phyloP scores from a whole-genome alignment of 805 yeast species.

The Komagataella ulmi region DNA sequence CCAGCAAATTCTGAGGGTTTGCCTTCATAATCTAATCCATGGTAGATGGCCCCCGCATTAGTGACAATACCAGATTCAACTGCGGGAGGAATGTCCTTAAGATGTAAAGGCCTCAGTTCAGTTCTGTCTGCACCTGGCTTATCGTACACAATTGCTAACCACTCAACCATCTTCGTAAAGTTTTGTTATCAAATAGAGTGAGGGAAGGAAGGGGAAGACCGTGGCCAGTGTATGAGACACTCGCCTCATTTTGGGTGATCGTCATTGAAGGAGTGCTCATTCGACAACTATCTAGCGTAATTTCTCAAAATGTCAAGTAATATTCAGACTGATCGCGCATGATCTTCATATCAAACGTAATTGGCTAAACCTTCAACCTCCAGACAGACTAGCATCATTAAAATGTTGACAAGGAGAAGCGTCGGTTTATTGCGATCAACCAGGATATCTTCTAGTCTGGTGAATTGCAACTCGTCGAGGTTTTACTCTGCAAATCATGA shows the following conservation, averaged over 20 bases:
- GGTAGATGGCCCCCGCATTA: conserved; percentile 38
- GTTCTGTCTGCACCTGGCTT: conserved; percentile 51
- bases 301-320: conserved; percentile 12
- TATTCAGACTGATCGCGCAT: background rate
- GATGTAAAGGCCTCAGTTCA: conserved; percentile 36
- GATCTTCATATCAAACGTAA: background rate
- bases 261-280: background rate
- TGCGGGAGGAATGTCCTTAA: conserved; percentile 29
- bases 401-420: conserved; percentile 2
- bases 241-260: background rate
- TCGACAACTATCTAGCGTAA: background rate
- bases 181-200: background rate
- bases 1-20: conserved; percentile 47
- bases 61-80: conserved; percentile 30
- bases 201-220: background rate
- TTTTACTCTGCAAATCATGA: conserved; percentile 1
- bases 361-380: background rate
- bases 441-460: background rate
- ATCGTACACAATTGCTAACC: conserved; percentile 59
- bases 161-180: conserved; percentile 32
- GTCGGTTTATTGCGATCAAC: background rate
- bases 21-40: conserved; percentile 25
- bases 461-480: background rate
- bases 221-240: background rate
- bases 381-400: background rate